Conservation (phyloP, 306 rosid genomes). For the Senna siamea region DNA sequence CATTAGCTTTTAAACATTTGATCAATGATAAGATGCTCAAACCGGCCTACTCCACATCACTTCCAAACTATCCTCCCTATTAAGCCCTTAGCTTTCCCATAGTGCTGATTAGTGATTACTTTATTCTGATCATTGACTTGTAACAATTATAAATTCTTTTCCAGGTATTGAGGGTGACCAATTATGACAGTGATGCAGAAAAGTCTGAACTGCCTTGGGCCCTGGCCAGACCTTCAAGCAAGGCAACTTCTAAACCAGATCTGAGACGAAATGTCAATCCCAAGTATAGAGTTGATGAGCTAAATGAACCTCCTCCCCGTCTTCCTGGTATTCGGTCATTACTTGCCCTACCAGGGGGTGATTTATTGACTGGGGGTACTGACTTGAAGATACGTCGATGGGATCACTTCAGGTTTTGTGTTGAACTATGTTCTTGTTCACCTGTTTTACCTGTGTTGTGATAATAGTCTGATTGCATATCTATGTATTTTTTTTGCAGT, state of each 20-base stretch:
- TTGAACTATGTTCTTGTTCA: conserved; percentile 30
- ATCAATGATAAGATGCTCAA: too few relatives aligned
- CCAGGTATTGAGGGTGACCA: conserved; percentile 80
- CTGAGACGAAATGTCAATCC: conserved; percentile 75
- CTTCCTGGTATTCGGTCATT: conserved; percentile 88
- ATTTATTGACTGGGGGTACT: conserved; percentile 90
- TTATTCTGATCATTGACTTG: conserved; percentile 23
- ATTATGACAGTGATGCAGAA: conserved; percentile 77
- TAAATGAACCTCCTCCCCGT: conserved; percentile 84
- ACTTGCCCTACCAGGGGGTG: conserved; percentile 97
- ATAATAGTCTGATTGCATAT: conserved; percentile 24
- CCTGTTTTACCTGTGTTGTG: conserved; percentile 20
- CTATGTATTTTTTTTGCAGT: conserved; percentile 52
- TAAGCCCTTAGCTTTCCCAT: conserved; percentile 8
- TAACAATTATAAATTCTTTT: conserved; percentile 25
- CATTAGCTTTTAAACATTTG: too few relatives aligned
- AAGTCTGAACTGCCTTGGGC: conserved; percentile 89
- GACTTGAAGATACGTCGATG: conserved; percentile 95
- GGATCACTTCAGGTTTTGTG: conserved; percentile 83
- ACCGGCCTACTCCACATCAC: too few relatives aligned
- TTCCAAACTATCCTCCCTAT: too few relatives aligned
- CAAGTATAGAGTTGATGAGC: conserved; percentile 88
- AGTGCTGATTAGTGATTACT: conserved; percentile 26
- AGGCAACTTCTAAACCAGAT: conserved; percentile 61
- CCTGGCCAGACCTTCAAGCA: conserved; percentile 73